These are phyloP conservation scores for Globisporangium spiculum DNA, from an alignment of 352 stramenopile genomes.

Conservation along the genomic window DNA sequence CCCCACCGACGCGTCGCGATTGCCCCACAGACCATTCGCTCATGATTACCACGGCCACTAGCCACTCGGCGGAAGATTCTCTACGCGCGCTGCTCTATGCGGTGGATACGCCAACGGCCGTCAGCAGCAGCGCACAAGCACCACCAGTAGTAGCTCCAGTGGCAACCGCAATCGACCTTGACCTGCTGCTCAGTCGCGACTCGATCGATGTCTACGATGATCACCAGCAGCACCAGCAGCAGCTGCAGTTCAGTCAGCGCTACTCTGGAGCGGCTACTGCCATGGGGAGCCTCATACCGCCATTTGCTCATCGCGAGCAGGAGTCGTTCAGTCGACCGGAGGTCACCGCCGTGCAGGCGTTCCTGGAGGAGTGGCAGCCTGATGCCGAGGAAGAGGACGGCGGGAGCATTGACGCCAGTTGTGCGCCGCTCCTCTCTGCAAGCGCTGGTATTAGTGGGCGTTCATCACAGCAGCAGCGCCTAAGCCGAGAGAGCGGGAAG, in stretches of 20 bases:
- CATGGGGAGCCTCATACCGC: neutral
- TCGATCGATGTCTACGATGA: slow-evolving; percentile 10
- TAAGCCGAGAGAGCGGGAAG: neutral
- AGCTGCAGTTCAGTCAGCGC: neutral
- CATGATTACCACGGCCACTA: neutral
- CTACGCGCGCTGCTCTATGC: neutral
- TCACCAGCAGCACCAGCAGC: neutral
- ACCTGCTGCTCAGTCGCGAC: slow-evolving; percentile 13
- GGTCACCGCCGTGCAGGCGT: slow-evolving; percentile 8
- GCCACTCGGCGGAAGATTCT: neutral
- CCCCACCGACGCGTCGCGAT: neutral
- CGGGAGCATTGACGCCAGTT: neutral
- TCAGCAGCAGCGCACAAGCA: neutral
- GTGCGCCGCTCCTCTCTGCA: neutral
- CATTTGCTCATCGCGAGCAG: neutral
- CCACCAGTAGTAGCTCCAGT: neutral
- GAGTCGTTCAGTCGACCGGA: neutral
- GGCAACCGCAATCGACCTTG: slow-evolving; percentile 6
- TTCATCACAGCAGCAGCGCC: too few relatives aligned
- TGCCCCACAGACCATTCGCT: neutral
- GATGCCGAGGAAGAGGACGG: slow-evolving; percentile 10
- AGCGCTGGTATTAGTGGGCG: neutral
- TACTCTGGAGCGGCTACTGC: too few relatives aligned
- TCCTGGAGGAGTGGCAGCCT: slow-evolving; percentile 9
- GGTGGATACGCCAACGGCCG: neutral